Evolutionary conservation across 768 basidiomycete species (phyloP), one percentile per base, ranked within the genome.

Genomic region (Symmetrospora coprosmae): DNA sequence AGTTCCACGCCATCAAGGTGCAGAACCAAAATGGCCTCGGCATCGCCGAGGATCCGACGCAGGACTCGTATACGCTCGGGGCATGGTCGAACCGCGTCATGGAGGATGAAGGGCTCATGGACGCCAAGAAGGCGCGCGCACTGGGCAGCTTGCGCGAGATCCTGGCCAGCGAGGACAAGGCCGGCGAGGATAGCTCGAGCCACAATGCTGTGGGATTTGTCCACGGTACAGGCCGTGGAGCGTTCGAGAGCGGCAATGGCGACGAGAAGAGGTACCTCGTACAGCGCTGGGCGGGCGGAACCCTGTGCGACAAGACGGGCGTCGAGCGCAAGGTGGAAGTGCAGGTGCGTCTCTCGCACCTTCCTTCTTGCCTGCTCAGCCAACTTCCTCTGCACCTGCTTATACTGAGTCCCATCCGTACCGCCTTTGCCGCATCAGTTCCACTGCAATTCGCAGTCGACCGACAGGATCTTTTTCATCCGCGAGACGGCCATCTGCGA

Each of bases 1-100:
- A 99, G 74, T 99, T 97, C 78, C 85, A 85, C 73, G 89, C 90
- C 72, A 75, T 85, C 74, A 82, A 73, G 85, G 85, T 82, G 75
- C 76, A 61, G 66, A 67, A 47, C 51, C 38, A 46, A 1, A 59
- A 50, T 17, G 41, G 62, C 0, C 53, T 63, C 59, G 61, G 43
- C 65, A 69, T 68, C 60, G 66, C 67, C 62, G 68, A 73, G 64
- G 70, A 67, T 64, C 69, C 68, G 60, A 65, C 64, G 23, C 14
- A 52, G 65, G 65, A 72, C 50, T 64, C 66, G 40, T 68, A 68
- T 53, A 61, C 65, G 2, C 62, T 68, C 33, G 68, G 59, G 34
- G 0, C 38, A 28, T 31, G 35, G 41, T 56, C 39, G 7, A 34
- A 41, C 56, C 53, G 60, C 30, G 50, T 61, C 19, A 63, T 63